Evolutionary conservation across 257 asterid species (phyloP).

Genomic region (Solanum tarijense): DNA sequence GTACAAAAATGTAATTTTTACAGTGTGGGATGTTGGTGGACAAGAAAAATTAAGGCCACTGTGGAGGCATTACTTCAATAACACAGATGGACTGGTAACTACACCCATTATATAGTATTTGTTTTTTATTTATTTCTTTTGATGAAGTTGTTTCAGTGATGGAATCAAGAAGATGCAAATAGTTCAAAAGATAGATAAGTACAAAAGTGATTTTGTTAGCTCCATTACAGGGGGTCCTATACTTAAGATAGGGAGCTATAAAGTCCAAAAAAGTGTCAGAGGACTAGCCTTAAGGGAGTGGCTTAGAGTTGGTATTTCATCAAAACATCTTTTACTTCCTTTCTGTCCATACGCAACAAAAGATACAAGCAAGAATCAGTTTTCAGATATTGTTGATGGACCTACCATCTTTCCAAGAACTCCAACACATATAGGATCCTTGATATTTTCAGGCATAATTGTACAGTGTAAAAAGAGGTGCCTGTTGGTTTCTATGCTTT

Average conservation of each 20-base stretch:
- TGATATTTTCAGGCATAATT: not conserved
- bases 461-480: not conserved
- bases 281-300: not conserved
- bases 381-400: not conserved
- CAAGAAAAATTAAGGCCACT: slow-evolving; percentile 92
- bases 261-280: not conserved
- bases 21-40: slow-evolving; percentile 99
- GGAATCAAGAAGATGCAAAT: not conserved
- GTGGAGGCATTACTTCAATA: slow-evolving; percentile 95
- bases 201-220: not conserved
- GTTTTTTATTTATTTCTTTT: not conserved
- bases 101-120: not conserved
- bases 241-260: not conserved
- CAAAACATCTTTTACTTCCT: not conserved
- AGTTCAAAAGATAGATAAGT: not conserved
- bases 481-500: not conserved
- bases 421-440: not conserved
- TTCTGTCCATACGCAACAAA: not conserved
- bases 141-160: not conserved
- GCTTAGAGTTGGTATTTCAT: not conserved
- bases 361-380: not conserved
- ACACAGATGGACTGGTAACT: slow-evolving; percentile 85
- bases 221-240: not conserved
- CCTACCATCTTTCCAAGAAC: not conserved
- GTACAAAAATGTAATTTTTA: slow-evolving; percentile 80